Evolutionary conservation across 1,284 basidiomycete genomes (phyloP).

Genomic region (Boletus sp.): DNA sequence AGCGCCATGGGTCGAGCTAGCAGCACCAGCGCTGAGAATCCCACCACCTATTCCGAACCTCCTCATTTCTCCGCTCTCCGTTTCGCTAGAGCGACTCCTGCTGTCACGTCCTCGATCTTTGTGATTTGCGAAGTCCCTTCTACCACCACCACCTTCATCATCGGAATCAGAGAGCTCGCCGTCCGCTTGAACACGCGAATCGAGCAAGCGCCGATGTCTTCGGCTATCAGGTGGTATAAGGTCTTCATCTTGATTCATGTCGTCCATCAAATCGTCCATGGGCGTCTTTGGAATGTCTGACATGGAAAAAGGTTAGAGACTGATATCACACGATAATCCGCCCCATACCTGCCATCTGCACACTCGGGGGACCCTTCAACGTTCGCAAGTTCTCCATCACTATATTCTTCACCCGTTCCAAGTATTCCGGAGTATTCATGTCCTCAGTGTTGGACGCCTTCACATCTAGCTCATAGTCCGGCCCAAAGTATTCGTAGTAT

Average conservation of each 20-base stretch:
- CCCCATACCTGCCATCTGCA: conserved; percentile 76
- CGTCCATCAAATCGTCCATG: conserved; percentile 75
- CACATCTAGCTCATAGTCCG: conserved; percentile 96
- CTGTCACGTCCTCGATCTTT: conserved; percentile 47
- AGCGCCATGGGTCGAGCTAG: conserved; percentile 58
- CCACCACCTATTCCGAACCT: conserved; percentile 67
- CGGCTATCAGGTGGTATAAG: conserved; percentile 71
- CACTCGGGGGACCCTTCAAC: conserved; percentile 82
- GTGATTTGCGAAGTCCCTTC: conserved; percentile 62
- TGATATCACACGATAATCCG: background rate
- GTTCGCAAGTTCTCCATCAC: conserved; percentile 89
- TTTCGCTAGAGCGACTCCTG: conserved; percentile 36
- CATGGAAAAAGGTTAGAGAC: background rate
- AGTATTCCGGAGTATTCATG: conserved; percentile 88
- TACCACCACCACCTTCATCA: conserved; percentile 80
- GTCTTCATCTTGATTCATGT: conserved; percentile 79
- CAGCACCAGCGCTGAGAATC: conserved; percentile 57
- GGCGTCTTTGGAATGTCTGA: conserved; percentile 75
- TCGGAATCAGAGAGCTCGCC: conserved; percentile 83
- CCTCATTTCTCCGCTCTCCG: conserved; percentile 40
- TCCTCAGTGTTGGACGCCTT: conserved; percentile 95
- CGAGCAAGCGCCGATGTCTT: conserved; percentile 67
- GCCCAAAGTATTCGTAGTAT: conserved; percentile 99
- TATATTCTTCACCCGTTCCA: conserved; percentile 89
- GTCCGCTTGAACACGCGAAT: conserved; percentile 69